Evolutionary conservation across 371 early-diverging fungal species (phyloP), one percentile per base, ranked within the genome.

Genomic region (Apophysomyces sp.): DNA sequence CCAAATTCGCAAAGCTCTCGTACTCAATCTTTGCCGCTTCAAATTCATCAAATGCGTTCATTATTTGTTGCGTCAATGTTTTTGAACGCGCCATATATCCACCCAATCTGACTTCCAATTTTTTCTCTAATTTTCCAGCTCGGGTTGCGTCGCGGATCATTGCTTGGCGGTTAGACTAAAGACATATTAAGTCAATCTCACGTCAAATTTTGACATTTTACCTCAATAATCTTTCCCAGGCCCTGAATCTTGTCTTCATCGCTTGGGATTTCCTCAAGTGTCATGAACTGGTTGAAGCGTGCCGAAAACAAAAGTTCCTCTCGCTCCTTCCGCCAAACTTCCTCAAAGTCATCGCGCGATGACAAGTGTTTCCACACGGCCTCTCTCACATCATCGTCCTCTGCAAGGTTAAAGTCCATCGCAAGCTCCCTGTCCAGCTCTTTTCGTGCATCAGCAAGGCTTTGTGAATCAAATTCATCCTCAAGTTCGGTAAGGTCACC

Each of bases 81-180:
- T 81, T 80, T 3, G 92, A 82, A 39, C 94, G 85, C 15, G 61
- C 60, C 72, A 84, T 83, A 62, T 92, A 91, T 30, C 97, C 97
- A 57, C 96, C 97, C 30, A 95, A 71, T 18, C 84, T 81, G 11
- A 94, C 81, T 12, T 80, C 83, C 29, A 94, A 69, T 62, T 91
- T 91, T 70, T 92, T 93, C 66, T 97, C 97, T n/a, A 92, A 56
- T 71, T 96, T 96, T 18, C 82, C 79, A 0, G 95, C 94, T 40
- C 82, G 82, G 9, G 80, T 72, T 2, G 94, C 92, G 57, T 92
- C 89, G 55, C 84, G 77, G n/a, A 84, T 79, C 94, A 95, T 94
- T 5, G 74, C 58, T 57, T 84, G 82, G n/a, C 92, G 88, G 57
- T 89, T 86, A 2, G 71, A 60, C 79, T 85, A 66, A 13, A 13